Evolutionary conservation across 106 monocot genomes (phyloP).

Genomic region (Allium fistulosum): DNA sequence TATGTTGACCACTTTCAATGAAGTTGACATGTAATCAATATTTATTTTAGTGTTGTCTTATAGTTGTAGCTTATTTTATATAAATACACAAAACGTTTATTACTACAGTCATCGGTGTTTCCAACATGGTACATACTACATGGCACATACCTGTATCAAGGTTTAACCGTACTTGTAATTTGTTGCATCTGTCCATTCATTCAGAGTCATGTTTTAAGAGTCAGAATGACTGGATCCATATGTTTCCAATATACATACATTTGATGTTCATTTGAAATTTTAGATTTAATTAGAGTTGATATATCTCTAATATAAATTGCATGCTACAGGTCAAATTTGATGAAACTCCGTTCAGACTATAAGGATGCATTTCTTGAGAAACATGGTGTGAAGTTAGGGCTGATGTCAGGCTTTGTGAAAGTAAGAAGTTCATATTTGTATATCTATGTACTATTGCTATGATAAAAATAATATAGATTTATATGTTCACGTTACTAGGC

Average conservation of each 20-base stretch:
- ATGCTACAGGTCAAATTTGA: constrained; percentile 81
- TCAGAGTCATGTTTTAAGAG: too few species aligned
- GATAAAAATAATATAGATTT: not conserved
- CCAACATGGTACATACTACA: too few species aligned
- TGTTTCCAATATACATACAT: too few species aligned
- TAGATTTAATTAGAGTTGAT: too few species aligned
- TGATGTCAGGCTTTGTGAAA: constrained; percentile 95
- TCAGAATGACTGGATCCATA: too few species aligned
- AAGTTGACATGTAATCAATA: constrained; percentile 88
- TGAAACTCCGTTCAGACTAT: constrained; percentile 95
- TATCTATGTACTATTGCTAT: not conserved
- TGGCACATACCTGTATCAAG: too few species aligned
- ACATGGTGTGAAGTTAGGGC: constrained; percentile 86
- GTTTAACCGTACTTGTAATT: too few species aligned
- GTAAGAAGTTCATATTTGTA: constrained; percentile 20
- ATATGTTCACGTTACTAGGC: constrained; percentile 33
- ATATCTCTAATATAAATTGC: not conserved
- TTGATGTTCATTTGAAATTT: too few species aligned
- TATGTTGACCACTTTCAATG: constrained; percentile 95
- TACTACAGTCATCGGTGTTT: too few species aligned
- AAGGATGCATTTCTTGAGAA: constrained; percentile 83
- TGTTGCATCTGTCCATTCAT: too few species aligned
- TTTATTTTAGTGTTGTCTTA: not conserved
- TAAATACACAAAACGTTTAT: too few species aligned
- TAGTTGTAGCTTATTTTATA: too few species aligned